Base-by-base conservation (phyloP, 257 asterid species). In the Solanum ossicruentum region DNA sequence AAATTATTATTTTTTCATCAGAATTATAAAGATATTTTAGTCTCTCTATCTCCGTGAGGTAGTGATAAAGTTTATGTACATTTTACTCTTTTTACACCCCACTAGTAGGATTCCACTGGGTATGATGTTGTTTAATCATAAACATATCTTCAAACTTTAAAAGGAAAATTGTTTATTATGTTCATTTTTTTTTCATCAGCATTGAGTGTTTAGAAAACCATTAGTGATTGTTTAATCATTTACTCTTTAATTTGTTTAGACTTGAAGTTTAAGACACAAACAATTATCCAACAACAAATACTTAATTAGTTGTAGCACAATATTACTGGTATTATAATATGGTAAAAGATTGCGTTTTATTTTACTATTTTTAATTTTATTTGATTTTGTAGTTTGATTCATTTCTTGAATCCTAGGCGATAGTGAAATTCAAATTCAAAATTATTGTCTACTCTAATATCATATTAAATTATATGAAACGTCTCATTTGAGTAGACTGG, bases 401-500 rank as follows among this genome's bases (percentile, higher is more conserved):
- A 11, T 61, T 61, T 23, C 17, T 61, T 61, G 69, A 61, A 61
- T 16, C 6, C 10, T 15, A 7, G 11, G 2, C 10, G 55, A 3
- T 12, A 3, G 9, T n/a, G 8, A 47, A 0, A 21, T 12, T 47
- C 1, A 5, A 73, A 73, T 47, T 47, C 5, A 73, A 7, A 47
- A 73, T 0, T 0, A 7, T 0, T 21, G 0, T 47, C 12, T 21
- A 21, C 21, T 47, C 13, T 7, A 47, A 73, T 47, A 73, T 0
- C 4, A 26, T 75, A 75, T 8, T 73, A 12, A 13, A 47, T 47
- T 47, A 4, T 13, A 7, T 3, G 1, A 12, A n/a, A 1, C 8
- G 3, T 73, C n/a, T 21, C 0, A 21, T 7, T 16, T 45, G 26
- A 73, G 81, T 13, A 41, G 58, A 73, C 41, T 12, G 4, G 2